Evolutionary conservation across 371 early-diverging fungal genomes (phyloP).

Genomic region (Funneliformis caledonium): DNA sequence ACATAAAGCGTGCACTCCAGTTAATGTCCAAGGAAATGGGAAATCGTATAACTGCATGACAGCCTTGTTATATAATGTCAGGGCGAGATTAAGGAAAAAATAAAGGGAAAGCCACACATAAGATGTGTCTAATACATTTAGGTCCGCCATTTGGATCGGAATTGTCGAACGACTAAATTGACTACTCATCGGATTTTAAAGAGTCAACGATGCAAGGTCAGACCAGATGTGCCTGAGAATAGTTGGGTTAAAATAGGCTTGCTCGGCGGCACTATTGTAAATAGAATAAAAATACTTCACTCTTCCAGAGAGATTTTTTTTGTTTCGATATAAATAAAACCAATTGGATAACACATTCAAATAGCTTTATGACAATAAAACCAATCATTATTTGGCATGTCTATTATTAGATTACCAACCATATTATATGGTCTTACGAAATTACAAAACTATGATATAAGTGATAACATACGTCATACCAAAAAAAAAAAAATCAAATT

Average conservation of each 20-base stretch:
- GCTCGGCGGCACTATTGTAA: background rate
- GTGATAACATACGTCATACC: too few relatives aligned
- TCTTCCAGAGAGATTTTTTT: constrained; percentile 22
- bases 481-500: too few relatives aligned
- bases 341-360: constrained; percentile 32
- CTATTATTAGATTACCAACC: too few relatives aligned
- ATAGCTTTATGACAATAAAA: background rate
- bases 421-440: too few relatives aligned
- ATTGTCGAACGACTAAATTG: background rate
- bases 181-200: constrained; percentile 25
- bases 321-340: constrained; percentile 13
- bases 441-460: too few relatives aligned
- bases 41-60: constrained; percentile 75
- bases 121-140: constrained; percentile 41
- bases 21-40: constrained; percentile 86
- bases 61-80: constrained; percentile 88
- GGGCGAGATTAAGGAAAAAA: constrained; percentile 77
- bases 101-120: constrained; percentile 71
- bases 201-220: background rate
- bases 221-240: constrained; percentile 20
- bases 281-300: background rate
- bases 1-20: constrained; percentile 82
- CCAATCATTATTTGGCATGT: too few relatives aligned
- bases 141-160: constrained; percentile 31
- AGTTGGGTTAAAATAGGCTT: background rate